Conservation (phyloP, 257 asterid genomes). For the Solanum chmielewskii region DNA sequence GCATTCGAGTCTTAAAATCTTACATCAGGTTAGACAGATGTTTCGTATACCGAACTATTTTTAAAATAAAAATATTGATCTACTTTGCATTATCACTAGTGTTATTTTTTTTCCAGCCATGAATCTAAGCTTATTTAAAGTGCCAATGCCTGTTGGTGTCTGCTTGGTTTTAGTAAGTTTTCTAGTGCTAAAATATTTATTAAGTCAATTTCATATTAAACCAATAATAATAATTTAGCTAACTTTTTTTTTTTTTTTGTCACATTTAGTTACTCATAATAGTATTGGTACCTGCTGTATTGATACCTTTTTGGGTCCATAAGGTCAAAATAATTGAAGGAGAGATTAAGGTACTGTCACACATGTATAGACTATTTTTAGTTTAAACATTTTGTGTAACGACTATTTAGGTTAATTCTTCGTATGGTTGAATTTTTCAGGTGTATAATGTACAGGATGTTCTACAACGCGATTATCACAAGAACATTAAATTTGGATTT, state of each 20-base stretch:
- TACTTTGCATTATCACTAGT: not conserved
- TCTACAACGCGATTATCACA: slow-evolving; percentile 6
- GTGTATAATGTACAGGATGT: slow-evolving; percentile 22
- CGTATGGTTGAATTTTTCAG: slow-evolving; percentile 10
- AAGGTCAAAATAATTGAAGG: slow-evolving; percentile 20
- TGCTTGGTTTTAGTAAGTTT: slow-evolving; percentile 27
- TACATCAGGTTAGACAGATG: not conserved
- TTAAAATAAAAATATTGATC: not conserved
- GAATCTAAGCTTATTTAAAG: slow-evolving; percentile 28
- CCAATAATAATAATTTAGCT: not conserved
- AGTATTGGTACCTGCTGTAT: slow-evolving; percentile 22
- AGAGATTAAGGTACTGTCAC: slow-evolving; percentile 11
- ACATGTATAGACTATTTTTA: not conserved
- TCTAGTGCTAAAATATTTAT: not conserved
- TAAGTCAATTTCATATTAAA: not conserved
- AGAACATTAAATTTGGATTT: slow-evolving; percentile 15
- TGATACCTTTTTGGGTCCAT: slow-evolving; percentile 35
- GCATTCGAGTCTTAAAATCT: not conserved
- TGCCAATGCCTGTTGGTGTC: slow-evolving; percentile 28
- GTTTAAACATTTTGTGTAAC: not conserved
- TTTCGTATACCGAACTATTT: not conserved
- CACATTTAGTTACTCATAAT: slow-evolving; percentile 25
- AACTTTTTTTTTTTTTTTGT: not conserved
- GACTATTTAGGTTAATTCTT: not conserved
- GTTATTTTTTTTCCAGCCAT: not conserved